Evolutionary conservation across 345 rosid genomes (phyloP).

Genomic region (Salix caprea): DNA sequence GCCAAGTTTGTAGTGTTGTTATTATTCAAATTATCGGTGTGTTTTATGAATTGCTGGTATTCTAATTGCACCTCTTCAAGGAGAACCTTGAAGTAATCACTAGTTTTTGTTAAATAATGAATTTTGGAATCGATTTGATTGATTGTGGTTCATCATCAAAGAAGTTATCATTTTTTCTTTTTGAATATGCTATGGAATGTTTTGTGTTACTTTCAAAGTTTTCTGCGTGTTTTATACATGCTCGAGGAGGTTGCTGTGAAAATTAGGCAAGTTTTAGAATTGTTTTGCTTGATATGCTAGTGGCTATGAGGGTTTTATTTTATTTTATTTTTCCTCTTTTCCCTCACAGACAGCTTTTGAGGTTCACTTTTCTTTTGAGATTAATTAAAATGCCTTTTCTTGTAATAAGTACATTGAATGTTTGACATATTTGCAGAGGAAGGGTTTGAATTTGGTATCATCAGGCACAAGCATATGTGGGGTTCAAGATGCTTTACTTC

Average conservation of each 20-base stretch:
- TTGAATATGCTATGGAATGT: background rate
- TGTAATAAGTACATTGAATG: slow-evolving; percentile 7
- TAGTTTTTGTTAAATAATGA: background rate
- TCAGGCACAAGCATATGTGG: slow-evolving; percentile 18
- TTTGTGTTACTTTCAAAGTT: background rate
- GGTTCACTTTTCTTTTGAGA: background rate
- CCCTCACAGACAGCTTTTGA: background rate
- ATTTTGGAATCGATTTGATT: background rate
- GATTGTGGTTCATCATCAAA: background rate
- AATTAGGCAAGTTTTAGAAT: background rate
- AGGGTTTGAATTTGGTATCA: slow-evolving; percentile 25
- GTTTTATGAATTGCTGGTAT: background rate
- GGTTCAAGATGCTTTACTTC: slow-evolving; percentile 21
- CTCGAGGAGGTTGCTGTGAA: background rate
- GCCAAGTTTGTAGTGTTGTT: background rate
- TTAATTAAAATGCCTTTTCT: background rate
- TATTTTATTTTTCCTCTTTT: background rate
- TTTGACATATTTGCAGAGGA: slow-evolving; percentile 39
- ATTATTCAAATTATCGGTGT: background rate
- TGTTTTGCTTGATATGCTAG: background rate
- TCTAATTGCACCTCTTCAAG: background rate
- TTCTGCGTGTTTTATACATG: background rate
- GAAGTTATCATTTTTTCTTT: background rate
- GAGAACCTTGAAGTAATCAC: background rate
- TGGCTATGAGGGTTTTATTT: background rate